Evolutionary conservation across 164 flowering plant species (phyloP), one percentile per base, ranked within the genome.

Genomic region (Chimonanthus salicifolius): DNA sequence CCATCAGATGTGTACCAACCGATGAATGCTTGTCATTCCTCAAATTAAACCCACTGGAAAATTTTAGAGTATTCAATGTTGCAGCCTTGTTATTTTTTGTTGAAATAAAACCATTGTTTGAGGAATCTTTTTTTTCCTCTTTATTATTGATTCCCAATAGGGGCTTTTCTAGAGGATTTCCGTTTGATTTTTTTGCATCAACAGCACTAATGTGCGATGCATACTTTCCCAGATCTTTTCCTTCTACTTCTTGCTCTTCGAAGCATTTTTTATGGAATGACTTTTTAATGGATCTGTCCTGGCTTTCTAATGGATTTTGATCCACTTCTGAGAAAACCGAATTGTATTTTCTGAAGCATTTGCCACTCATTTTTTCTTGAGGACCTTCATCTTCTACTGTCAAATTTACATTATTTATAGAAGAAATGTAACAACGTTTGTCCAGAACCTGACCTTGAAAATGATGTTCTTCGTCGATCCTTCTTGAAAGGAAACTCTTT

Each of bases 41-140:
- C 11, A 7, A 13, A 33, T 33, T 65, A 15, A 15, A 9, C 47
- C 2, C 10, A 20, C 3, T 45, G 60, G 51, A 5, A 72, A 50
- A 49, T 13, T 75, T 81, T 16, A 66, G 76, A 47, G 71, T 58
- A 11, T 66, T 74, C 47, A 18, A 49, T 68, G 68, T 76, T 51
- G 49, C n/a, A 51, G 16, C 15, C 72, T 45, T 77, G 21, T 72
- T 72, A 63, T 80, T 86, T 68, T 80, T 85, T 49, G 84, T 82
- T 5, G 88, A 83, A 49, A 83, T 76, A 72, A 85, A 88, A 45
- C 89, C 90, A 78, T 78, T 75, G 69, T 73, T 75, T 45, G 71
- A 58, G 3, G 6, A 16, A 7, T 16, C 71, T 62, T 67, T 73
- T 73, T 68, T 70, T 58, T 68, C 68, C 66, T 84, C 74, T 64